phyloP scores from a whole-genome alignment of 2,329 filamentous ascomycete genomes.

The Ilyonectria destructans region DNA sequence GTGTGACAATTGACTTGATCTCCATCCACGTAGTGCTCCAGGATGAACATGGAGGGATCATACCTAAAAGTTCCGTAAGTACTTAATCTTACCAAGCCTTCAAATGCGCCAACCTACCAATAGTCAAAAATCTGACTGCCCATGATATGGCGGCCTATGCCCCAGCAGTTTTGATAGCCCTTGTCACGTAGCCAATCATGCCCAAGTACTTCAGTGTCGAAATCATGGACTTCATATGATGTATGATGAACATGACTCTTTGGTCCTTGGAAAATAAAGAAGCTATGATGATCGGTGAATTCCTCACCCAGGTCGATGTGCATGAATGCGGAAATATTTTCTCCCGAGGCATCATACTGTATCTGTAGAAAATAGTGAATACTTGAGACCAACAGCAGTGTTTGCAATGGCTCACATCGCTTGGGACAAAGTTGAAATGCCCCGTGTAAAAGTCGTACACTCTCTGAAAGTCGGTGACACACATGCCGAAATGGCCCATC shows the following conservation, averaged over 20 bases:
- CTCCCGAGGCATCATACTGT: slow-evolving; percentile 29
- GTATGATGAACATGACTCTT: slow-evolving; percentile 76
- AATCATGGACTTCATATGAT: slow-evolving; percentile 80
- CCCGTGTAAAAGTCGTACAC: slow-evolving; percentile 65
- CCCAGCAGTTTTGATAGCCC: slow-evolving; percentile 78
- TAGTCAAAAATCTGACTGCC: slow-evolving; percentile 77
- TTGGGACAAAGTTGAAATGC: slow-evolving; percentile 68
- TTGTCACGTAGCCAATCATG: slow-evolving; percentile 78
- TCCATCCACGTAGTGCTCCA: slow-evolving; percentile 32
- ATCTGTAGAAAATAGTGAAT: not conserved
- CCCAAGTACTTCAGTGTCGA: slow-evolving; percentile 79
- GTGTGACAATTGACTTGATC: slow-evolving; percentile 22
- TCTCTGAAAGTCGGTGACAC: slow-evolving; percentile 66
- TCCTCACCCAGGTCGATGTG: slow-evolving; percentile 62
- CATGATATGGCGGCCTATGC: slow-evolving; percentile 79
- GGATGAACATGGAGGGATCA: slow-evolving; percentile 24
- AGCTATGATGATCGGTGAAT: slow-evolving; percentile 66
- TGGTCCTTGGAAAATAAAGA: slow-evolving; percentile 66
- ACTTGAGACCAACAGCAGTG: not conserved
- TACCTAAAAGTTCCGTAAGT: slow-evolving; percentile 10
- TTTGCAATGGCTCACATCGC: slow-evolving; percentile 52
- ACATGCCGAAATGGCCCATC: slow-evolving; percentile 70
- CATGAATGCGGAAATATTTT: slow-evolving; percentile 63
- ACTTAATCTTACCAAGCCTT: too few species aligned
- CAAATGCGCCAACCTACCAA: slow-evolving; percentile 37